Conservation (phyloP, 306 rosid genomes). For the Boehmeria nivea region DNA sequence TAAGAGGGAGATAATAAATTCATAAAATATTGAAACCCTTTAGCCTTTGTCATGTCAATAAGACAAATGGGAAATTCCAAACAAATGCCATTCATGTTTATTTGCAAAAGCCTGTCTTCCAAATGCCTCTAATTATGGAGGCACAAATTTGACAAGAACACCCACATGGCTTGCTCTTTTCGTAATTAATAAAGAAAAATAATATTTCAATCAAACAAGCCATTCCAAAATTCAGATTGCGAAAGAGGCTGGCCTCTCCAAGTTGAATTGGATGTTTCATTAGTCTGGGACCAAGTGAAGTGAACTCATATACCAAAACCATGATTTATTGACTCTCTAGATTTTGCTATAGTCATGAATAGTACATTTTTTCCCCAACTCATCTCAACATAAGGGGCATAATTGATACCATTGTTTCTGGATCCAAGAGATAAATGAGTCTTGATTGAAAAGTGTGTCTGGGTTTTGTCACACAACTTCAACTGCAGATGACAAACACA, state of each 20-base stretch:
- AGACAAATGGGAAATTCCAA: constrained; percentile 4
- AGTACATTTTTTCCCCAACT: not conserved
- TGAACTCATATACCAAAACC: too few relatives aligned
- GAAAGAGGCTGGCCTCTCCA: too few relatives aligned
- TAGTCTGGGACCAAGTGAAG: too few relatives aligned
- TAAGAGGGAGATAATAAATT: not conserved
- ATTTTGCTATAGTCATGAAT: too few relatives aligned
- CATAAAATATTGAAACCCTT: not conserved
- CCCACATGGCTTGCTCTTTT: constrained; percentile 5
- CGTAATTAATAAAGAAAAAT: too few relatives aligned
- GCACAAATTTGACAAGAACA: not conserved
- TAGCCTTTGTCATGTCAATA: not conserved
- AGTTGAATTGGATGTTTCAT: too few relatives aligned
- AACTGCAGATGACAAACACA: constrained; percentile 23
- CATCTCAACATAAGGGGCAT: not conserved
- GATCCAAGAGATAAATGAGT: constrained; percentile 4
- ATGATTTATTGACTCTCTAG: too few relatives aligned
- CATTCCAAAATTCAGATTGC: too few relatives aligned
- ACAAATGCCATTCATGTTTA: constrained; percentile 1
- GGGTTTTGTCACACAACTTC: constrained; percentile 9
- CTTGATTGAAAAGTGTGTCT: constrained; percentile 18
- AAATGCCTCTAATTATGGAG: not conserved
- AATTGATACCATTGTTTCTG: not conserved
- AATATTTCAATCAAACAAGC: not conserved
- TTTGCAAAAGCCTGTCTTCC: too few relatives aligned